These are phyloP conservation scores for Monosiga brevicollis DNA, from an alignment of 78 protist species.

Conservation along the genomic window DNA sequence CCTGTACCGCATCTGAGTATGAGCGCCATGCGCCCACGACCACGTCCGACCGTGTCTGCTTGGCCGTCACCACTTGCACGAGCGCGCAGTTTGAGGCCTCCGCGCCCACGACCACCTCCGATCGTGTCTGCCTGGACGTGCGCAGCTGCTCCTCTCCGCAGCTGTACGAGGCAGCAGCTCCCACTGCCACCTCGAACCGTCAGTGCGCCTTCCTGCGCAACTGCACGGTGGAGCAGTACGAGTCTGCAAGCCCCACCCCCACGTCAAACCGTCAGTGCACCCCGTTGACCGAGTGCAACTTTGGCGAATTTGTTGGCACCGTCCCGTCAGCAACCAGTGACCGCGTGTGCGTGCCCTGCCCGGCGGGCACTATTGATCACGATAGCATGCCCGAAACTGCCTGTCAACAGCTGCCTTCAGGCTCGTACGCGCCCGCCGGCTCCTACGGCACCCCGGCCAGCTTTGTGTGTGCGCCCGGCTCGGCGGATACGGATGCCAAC, in stretches of 20 bases:
- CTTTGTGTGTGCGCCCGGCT: neutral
- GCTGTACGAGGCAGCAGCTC: neutral
- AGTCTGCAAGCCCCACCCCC: neutral
- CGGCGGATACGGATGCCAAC: neutral
- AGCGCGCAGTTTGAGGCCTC: neutral
- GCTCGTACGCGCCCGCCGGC: neutral
- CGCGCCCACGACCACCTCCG: neutral
- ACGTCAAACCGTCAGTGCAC: neutral
- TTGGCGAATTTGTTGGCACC: neutral
- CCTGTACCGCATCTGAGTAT: neutral
- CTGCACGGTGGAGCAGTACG: neutral
- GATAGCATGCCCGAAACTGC: neutral
- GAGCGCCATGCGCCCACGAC: neutral
- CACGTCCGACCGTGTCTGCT: neutral
- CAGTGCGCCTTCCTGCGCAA: neutral
- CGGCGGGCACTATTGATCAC: neutral
- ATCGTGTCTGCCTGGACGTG: neutral
- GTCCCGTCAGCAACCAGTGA: neutral
- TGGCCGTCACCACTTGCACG: neutral
- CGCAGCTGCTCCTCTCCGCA: neutral
- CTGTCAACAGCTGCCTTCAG: neutral
- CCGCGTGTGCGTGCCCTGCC: neutral
- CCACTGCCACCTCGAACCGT: neutral
- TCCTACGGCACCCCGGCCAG: neutral
- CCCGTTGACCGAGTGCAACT: neutral